Evolutionary conservation across 164 flowering plant species (phyloP).

Genomic region (Protea cynaroides): DNA sequence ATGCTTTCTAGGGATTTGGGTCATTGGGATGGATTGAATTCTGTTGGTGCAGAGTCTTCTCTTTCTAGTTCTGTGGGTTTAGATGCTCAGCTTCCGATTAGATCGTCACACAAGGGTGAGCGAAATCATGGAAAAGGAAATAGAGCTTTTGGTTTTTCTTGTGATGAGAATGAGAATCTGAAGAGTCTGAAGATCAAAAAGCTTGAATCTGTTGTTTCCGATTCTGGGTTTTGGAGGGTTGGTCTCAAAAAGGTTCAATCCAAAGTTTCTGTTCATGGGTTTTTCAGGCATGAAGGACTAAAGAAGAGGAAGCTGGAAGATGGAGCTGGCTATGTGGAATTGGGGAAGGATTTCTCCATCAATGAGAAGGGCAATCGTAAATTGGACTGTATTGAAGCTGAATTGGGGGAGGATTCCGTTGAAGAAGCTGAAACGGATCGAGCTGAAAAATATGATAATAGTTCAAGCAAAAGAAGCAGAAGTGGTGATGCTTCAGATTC

Average conservation of each 20-base stretch:
- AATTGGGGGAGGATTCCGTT: constrained; percentile 8
- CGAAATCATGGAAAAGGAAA: constrained; percentile 16
- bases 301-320: neutral
- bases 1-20: constrained; percentile 72
- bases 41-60: constrained; percentile 49
- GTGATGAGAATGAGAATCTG: constrained; percentile 14
- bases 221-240: constrained; percentile 22
- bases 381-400: constrained; percentile 8
- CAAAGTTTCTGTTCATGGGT: constrained; percentile 38
- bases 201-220: constrained; percentile 21
- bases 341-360: too few species aligned
- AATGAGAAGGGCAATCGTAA: neutral
- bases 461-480: constrained; percentile 17
- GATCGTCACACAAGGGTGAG: constrained; percentile 36
- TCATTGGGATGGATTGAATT: constrained; percentile 31
- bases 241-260: constrained; percentile 29
- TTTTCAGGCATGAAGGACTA: constrained; percentile 9
- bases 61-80: constrained; percentile 56
- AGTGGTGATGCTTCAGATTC: constrained; percentile 14
- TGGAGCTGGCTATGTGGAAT: constrained; percentile 4
- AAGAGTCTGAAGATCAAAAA: constrained; percentile 13
- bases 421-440: constrained; percentile 8
- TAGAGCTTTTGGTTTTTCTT: neutral
- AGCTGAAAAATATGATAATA: constrained; percentile 17
- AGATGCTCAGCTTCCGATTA: constrained; percentile 32